A percentile compares a stretch with the other conserved stretches of the same genome.
Evolutionary conservation across 495 filamentous ascomycete genomes (phyloP).

Genomic region (Penicillium tannophilum): DNA sequence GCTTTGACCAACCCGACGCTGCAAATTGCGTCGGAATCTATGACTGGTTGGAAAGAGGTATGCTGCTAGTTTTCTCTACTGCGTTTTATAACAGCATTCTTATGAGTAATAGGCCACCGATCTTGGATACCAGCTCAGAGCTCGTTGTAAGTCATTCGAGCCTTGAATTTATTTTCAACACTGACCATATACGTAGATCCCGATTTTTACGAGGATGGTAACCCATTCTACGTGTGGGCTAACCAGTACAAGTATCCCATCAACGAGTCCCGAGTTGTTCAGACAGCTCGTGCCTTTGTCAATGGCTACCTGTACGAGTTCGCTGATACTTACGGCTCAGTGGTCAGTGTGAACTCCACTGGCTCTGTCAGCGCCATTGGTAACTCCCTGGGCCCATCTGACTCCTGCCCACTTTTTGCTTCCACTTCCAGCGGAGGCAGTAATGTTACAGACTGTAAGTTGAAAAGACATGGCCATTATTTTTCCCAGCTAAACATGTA

Average conservation of each 20-base stretch:
- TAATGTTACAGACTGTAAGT: constrained; percentile 38
- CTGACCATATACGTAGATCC: constrained; percentile 40
- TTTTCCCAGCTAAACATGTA: neutral
- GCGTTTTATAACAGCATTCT: neutral
- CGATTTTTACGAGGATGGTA: constrained; percentile 55
- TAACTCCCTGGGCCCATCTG: constrained; percentile 58
- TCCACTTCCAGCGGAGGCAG: constrained; percentile 40
- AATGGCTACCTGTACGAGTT: constrained; percentile 54
- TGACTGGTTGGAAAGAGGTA: constrained; percentile 58
- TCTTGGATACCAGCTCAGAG: constrained; percentile 24
- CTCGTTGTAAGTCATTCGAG: constrained; percentile 19
- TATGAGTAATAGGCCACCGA: constrained; percentile 25
- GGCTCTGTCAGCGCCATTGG: constrained; percentile 43
- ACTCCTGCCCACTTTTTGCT: constrained; percentile 54
- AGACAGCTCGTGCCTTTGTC: constrained; percentile 50
- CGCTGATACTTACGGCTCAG: constrained; percentile 46
- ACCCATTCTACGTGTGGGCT: constrained; percentile 57
- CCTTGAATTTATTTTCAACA: neutral
- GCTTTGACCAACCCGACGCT: constrained; percentile 48
- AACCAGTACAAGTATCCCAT: constrained; percentile 59
- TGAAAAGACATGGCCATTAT: neutral
- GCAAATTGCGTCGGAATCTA: constrained; percentile 53
- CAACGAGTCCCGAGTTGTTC: constrained; percentile 38
- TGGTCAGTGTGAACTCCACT: constrained; percentile 54
- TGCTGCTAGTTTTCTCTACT: neutral